Evolutionary conservation across 2,329 filamentous ascomycete species (phyloP).

Genomic region (Arachnopeziza araneosa): DNA sequence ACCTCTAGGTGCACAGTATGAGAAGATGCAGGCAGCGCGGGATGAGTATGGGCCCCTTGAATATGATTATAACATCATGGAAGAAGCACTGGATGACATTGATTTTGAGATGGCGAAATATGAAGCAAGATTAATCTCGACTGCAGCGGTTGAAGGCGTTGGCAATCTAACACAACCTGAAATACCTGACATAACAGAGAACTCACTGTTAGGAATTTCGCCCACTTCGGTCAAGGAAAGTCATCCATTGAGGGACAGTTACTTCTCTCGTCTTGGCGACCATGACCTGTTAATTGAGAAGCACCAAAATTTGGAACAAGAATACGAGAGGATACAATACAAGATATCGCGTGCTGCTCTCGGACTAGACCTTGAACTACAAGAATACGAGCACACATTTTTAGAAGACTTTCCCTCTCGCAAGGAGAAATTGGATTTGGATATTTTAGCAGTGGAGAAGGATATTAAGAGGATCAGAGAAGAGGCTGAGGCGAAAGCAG

Average conservation of each 20-base stretch:
- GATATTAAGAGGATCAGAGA: neutral
- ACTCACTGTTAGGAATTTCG: neutral
- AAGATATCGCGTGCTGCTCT: neutral
- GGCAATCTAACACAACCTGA: neutral
- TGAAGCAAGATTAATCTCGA: neutral
- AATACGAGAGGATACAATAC: neutral
- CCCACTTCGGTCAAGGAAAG: neutral
- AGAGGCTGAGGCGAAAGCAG: neutral
- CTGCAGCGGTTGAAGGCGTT: neutral
- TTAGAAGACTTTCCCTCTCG: neutral
- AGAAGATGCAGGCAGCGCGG: constrained; percentile 2
- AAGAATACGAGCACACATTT: neutral
- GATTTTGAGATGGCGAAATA: constrained; percentile 3
- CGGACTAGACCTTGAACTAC: neutral
- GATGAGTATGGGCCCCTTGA: constrained; percentile 20
- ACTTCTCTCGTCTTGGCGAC: neutral
- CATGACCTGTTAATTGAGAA: neutral
- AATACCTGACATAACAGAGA: neutral
- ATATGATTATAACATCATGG: constrained; percentile 14
- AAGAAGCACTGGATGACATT: constrained; percentile 8
- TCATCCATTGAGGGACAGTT: neutral
- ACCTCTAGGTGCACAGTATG: neutral
- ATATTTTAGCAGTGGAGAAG: neutral
- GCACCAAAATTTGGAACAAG: neutral
- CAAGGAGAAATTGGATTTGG: neutral